These are phyloP conservation scores for Glonium stellatum DNA, from an alignment of 495 filamentous ascomycete species.

Conservation along the genomic window DNA sequence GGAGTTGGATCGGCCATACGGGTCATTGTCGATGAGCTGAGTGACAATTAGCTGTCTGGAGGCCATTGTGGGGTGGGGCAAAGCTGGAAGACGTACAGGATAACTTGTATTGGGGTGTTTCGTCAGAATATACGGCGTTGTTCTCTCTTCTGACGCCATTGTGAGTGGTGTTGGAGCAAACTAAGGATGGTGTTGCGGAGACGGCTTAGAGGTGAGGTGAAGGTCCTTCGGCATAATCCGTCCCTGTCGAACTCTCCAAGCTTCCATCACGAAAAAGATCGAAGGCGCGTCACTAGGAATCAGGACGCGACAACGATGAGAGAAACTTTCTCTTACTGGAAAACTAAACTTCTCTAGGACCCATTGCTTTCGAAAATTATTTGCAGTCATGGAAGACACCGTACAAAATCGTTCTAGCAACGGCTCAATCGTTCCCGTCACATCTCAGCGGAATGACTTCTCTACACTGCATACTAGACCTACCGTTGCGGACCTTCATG, in stretches of 20 bases:
- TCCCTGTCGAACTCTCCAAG: neutral
- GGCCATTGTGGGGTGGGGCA: constrained; percentile 3
- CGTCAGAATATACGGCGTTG: constrained; percentile 6
- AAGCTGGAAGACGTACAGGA: constrained; percentile 18
- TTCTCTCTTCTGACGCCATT: constrained; percentile 13
- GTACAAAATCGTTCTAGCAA: neutral
- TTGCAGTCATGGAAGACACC: neutral
- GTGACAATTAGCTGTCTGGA: constrained; percentile 19
- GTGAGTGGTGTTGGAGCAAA: constrained; percentile 6
- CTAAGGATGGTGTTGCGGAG: constrained; percentile 9
- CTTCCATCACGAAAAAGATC: constrained; percentile 1
- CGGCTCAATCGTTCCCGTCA: neutral
- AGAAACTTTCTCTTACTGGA: neutral
- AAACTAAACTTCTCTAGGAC: neutral
- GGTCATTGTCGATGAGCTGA: constrained; percentile 95
- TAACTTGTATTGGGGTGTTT: constrained; percentile 22
- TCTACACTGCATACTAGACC: constrained; percentile 16
- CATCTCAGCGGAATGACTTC: neutral
- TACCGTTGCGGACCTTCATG: constrained; percentile 58
- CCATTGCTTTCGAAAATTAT: neutral
- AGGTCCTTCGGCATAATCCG: neutral
- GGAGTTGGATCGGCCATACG: constrained; percentile 52
- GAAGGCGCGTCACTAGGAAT: neutral
- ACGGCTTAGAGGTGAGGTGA: constrained; percentile 6
- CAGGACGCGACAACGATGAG: neutral